Evolutionary conservation across 116 monocot genomes (phyloP), one percentile per base, ranked within the genome.

Genomic region (Posidonia oceanica): DNA sequence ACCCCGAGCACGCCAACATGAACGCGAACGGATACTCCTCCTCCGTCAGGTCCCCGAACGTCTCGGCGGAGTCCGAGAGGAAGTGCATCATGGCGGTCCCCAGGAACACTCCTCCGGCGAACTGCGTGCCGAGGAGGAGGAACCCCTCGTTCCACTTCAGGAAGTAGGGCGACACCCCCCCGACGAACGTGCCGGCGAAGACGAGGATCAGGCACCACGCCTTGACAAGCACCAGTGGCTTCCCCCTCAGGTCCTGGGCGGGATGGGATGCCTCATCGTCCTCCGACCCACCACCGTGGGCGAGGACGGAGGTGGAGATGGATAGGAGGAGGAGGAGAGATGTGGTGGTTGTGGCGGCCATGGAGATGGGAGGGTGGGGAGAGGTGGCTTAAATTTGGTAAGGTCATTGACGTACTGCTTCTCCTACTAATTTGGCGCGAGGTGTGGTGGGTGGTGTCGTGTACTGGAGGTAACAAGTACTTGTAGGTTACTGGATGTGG

Each of bases 161-260:
- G 74, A 90, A 90, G 84, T 90, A 90, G 10, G 90, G 90, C 2
- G 86, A 90, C 4, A 90, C 73, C 14, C 91, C 91, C 16, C 79
- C 87, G 14, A 38, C 69, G 76, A 91, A 87, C 22, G 87, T 91
- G 76, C 55, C 39, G 10, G 83, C 73, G 6, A 91, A 73, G 3
- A 91, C 61, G 61, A 90, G 81, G 3, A 90, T 52, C 10, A 86
- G 83, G 78, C 89, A 89, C 59, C 65, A 86, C 3, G 86, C 60
- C 72, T 89, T 89, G 7, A 81, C 85, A 36, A 51, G 62, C 36
- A 89, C 63, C 14, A 89, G 78, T 2, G 64, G 41, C 54, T 62
- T 86, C 15, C 4, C n/a, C 20, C 58, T 21, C 16, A 18, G 58
- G 6, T 58, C 58, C 7, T 7, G 7, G 5, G 7, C 48, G 48